These are phyloP conservation scores for Colletotrichum australisinense DNA, from an alignment of 2,329 filamentous ascomycete genomes.

Conservation along the genomic window DNA sequence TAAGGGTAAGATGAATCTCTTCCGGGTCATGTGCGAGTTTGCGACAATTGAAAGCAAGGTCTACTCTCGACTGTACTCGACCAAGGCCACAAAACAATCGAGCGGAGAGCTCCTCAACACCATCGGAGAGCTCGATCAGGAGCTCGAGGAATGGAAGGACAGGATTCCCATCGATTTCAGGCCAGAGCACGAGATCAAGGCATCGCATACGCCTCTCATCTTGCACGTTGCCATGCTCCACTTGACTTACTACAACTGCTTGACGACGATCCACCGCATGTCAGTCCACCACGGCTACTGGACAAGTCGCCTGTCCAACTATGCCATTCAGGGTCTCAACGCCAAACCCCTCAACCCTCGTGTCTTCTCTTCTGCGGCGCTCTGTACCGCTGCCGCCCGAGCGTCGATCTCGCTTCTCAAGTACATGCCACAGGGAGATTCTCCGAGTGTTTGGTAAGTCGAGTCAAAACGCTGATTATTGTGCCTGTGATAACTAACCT, in stretches of 20 bases:
- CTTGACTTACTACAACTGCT: conserved; percentile 96
- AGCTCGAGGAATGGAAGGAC: conserved; percentile 96
- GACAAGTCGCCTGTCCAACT: conserved; percentile 95
- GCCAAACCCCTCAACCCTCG: conserved; percentile 90
- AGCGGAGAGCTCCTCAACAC: conserved; percentile 94
- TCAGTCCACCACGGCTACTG: conserved; percentile 98
- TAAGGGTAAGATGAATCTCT: conserved; percentile 93
- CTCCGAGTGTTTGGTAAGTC: conserved; percentile 91
- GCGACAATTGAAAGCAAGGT: conserved; percentile 92
- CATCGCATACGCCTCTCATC: conserved; percentile 91
- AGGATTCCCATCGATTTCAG: conserved; percentile 94
- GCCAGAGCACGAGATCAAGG: conserved; percentile 96
- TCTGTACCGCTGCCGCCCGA: conserved; percentile 92
- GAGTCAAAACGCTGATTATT: not conserved
- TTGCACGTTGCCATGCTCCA: conserved; percentile 94
- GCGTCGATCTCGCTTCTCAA: conserved; percentile 94
- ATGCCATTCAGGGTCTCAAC: conserved; percentile 93
- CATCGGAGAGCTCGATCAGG: conserved; percentile 91
- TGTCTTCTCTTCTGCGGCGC: conserved; percentile 91
- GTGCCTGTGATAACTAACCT: conserved; percentile 41
- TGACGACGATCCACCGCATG: conserved; percentile 99
- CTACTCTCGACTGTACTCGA: conserved; percentile 92
- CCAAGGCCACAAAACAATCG: conserved; percentile 89
- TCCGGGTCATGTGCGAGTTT: conserved; percentile 92
- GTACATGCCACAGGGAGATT: conserved; percentile 95